Conservation (phyloP, 768 basidiomycete species). For the Heimioporus sp. region DNA sequence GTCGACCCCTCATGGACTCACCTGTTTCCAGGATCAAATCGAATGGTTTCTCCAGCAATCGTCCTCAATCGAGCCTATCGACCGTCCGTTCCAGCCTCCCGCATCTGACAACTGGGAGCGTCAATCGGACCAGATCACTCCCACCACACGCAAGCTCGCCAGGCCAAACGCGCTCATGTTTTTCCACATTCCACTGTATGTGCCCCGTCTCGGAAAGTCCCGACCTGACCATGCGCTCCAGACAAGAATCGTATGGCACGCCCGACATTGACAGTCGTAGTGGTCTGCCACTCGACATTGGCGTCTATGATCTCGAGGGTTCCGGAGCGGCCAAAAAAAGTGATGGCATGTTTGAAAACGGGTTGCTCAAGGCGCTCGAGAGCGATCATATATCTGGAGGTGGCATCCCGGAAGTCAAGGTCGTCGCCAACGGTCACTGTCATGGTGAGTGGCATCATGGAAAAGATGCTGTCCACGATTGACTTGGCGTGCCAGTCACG, state of each 20-base stretch:
- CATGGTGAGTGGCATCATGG: conserved; percentile 53
- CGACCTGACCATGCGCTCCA: conserved; percentile 24
- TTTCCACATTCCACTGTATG: conserved; percentile 94
- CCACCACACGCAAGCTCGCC: conserved; percentile 56
- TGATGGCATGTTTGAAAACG: conserved; percentile 84
- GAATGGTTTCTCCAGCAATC: conserved; percentile 90
- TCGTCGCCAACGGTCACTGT: conserved; percentile 86
- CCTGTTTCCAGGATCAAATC: conserved; percentile 55
- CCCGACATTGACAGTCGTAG: conserved; percentile 64
- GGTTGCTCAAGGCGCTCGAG: conserved; percentile 68
- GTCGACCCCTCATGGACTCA: background rate
- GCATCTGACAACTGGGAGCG: conserved; percentile 70
- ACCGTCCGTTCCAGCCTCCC: conserved; percentile 84
- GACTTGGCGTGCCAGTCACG: conserved; percentile 51
- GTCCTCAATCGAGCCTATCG: conserved; percentile 67
- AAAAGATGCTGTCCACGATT: background rate
- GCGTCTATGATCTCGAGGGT: conserved; percentile 56
- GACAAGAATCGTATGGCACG: conserved; percentile 71
- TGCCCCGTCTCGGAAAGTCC: background rate
- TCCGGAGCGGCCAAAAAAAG: conserved; percentile 66
- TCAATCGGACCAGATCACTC: conserved; percentile 57
- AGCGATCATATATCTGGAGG: conserved; percentile 55
- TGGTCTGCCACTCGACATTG: conserved; percentile 66
- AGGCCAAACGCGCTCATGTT: conserved; percentile 98
- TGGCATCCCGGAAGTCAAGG: conserved; percentile 72